Percentiles rank a stretch among this genome's conserved stretches.
These are phyloP conservation scores for Rosellinia necatrix DNA, from an alignment of 2,329 filamentous ascomycete genomes.

Conservation along the genomic window DNA sequence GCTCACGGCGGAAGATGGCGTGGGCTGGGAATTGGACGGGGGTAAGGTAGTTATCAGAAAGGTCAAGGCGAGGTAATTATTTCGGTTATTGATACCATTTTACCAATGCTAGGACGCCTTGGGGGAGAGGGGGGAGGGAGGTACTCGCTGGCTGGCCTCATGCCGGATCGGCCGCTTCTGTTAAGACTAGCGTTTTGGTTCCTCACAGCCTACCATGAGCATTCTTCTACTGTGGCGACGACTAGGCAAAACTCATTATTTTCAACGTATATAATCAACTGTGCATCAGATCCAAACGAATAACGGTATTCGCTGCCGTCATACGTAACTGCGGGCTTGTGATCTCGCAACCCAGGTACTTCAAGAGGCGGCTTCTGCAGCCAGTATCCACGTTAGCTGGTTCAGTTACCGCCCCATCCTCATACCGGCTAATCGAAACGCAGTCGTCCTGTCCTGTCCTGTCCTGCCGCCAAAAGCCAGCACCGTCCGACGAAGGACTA, in stretches of 20 bases:
- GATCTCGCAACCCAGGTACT: too few relatives aligned
- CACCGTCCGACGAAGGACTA: background rate
- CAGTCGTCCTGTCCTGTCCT: too few relatives aligned
- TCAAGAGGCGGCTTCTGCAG: too few relatives aligned
- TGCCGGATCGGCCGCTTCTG: background rate
- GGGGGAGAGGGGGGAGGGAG: background rate
- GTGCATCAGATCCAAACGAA: too few relatives aligned
- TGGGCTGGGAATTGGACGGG: constrained; percentile 83
- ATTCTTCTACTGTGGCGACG: background rate
- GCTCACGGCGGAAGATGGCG: constrained; percentile 68
- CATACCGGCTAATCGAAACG: background rate
- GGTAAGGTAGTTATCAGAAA: constrained; percentile 76
- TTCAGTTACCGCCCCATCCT: too few relatives aligned
- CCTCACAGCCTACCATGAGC: background rate
- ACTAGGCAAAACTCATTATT: too few relatives aligned
- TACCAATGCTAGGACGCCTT: constrained; percentile 6
- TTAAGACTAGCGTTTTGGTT: constrained; percentile 15
- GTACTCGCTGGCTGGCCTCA: background rate
- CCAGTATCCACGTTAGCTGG: too few relatives aligned
- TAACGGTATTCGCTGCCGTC: too few relatives aligned
- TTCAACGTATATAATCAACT: too few relatives aligned
- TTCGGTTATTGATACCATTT: constrained; percentile 36
- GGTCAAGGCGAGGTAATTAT: constrained; percentile 47
- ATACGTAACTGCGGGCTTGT: too few relatives aligned
- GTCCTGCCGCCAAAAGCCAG: too few relatives aligned